phyloP scores from a whole-genome alignment of 2,329 filamentous ascomycete genomes.

The Dothideomycetidae sp. region DNA sequence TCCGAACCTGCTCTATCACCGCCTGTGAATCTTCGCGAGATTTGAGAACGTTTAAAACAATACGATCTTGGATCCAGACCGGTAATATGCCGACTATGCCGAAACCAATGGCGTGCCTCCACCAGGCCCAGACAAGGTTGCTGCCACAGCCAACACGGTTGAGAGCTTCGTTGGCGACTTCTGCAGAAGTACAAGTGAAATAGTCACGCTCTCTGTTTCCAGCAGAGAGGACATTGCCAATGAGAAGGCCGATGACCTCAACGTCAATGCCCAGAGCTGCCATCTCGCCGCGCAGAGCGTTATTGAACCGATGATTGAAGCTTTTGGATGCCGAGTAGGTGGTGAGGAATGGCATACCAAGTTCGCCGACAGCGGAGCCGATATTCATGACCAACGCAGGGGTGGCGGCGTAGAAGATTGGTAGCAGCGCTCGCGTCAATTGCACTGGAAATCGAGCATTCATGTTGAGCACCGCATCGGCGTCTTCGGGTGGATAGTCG shows the following conservation, averaged over 20 bases:
- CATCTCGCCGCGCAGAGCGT: slow-evolving; percentile 31
- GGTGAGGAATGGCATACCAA: slow-evolving; percentile 33
- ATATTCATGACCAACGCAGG: slow-evolving; percentile 39
- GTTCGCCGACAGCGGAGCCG: slow-evolving; percentile 30
- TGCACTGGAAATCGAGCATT: slow-evolving; percentile 39
- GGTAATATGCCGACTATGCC: slow-evolving; percentile 14
- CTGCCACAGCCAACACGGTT: slow-evolving; percentile 15
- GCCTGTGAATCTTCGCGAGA: not conserved
- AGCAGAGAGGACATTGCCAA: slow-evolving; percentile 22
- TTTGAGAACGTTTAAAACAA: not conserved
- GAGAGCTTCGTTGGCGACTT: slow-evolving; percentile 14
- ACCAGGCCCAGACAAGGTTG: slow-evolving; percentile 15
- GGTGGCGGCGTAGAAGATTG: slow-evolving; percentile 26
- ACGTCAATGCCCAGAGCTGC: slow-evolving; percentile 23
- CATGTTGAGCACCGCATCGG: slow-evolving; percentile 31
- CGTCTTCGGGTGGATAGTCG: slow-evolving; percentile 23
- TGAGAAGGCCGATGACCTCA: slow-evolving; percentile 26
- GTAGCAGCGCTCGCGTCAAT: slow-evolving; percentile 34
- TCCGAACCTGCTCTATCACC: too few relatives aligned
- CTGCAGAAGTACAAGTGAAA: slow-evolving; percentile 11
- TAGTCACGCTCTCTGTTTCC: slow-evolving; percentile 16
- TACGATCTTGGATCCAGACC: slow-evolving; percentile 5
- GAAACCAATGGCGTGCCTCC: slow-evolving; percentile 16
- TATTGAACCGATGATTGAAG: slow-evolving; percentile 30
- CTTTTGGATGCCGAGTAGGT: slow-evolving; percentile 35